Base-by-base conservation (phyloP, 768 basidiomycete genomes). In the Boletus reticuloceps region DNA sequence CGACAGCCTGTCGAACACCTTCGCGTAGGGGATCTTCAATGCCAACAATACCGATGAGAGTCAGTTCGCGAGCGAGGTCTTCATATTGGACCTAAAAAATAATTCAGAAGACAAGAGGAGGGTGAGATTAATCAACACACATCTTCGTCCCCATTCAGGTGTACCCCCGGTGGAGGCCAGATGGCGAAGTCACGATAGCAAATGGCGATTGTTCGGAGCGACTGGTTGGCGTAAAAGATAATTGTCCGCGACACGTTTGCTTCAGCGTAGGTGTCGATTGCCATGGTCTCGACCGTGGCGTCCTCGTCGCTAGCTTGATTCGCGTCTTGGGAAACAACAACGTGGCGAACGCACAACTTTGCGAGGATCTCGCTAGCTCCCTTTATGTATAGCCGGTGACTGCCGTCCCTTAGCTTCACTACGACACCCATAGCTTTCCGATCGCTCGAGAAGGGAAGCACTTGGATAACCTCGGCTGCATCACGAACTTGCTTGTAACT, bases 201-300 rank as follows among this genome's bases (percentile, higher is more conserved):
- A 43, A 98, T 73, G 1, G 95, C 94, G 61, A 99, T 91, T 2
- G 97, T 98, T 47, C 96, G 85, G 11, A 98, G 84, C 13, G 86
- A 89, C 75, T 98, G 96, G 71, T 95, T 95, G 64, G 95, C 95
- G 70, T 99, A 98, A 73, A 97, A 96, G 61, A 96, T 95, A 72
- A 95, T 98, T 14, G 96, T 98, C 44, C 91, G 82, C 27, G 80
- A 82, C 68, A 98, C 92, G 67, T 98, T 98, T 65, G 89, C 87
- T 55, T 78, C 77, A 14, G 86, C 84, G 17, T 85, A 74, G 11
- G 81, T 75, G 62, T 84, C 85, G 54, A 97, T 92, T 1, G 70
- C 70, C 54, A 68, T 73, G 3, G 82, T 84, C 66, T 86, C 79
- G 42, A 95, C 70, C 31, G 69, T 61, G 4, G 62, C 58, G 32